phyloP scores from a whole-genome alignment of 768 basidiomycete species.

The Suillus ampliporus region DNA sequence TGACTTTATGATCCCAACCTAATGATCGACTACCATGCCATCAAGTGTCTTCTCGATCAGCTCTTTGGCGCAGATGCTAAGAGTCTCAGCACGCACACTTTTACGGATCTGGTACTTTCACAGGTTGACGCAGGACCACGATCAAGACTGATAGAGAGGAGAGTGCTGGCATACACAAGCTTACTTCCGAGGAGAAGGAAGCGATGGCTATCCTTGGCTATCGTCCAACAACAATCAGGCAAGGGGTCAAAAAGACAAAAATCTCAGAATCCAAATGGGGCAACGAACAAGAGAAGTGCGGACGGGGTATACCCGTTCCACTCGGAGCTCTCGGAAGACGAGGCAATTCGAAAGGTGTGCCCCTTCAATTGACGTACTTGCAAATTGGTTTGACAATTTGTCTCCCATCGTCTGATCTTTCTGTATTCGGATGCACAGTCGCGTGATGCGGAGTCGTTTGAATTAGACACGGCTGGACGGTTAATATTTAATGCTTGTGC shows the following conservation, averaged over 20 bases:
- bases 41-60: slow-evolving; percentile 69
- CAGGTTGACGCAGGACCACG: slow-evolving; percentile 84
- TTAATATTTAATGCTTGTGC: too few species aligned
- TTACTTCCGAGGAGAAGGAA: slow-evolving; percentile 71
- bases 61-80: slow-evolving; percentile 79
- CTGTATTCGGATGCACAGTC: slow-evolving; percentile 56
- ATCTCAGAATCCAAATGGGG: slow-evolving; percentile 26
- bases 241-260: slow-evolving; percentile 48
- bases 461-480: too few species aligned
- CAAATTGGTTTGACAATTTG: slow-evolving; percentile 15
- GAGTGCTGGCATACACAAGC: slow-evolving; percentile 71
- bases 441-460: slow-evolving; percentile 45
- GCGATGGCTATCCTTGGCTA: slow-evolving; percentile 43
- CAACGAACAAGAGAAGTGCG: slow-evolving; percentile 12
- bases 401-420: slow-evolving; percentile 37
- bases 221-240: slow-evolving; percentile 41
- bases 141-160: slow-evolving; percentile 79
- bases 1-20: slow-evolving; percentile 92
- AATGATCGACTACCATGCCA: slow-evolving; percentile 78
- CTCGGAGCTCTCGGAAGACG: slow-evolving; percentile 81
- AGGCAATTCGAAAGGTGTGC: slow-evolving; percentile 67
- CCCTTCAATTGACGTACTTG: slow-evolving; percentile 1
- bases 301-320: slow-evolving; percentile 79
- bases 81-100: slow-evolving; percentile 65
- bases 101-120: slow-evolving; percentile 79